Conservation (phyloP, 1,284 basidiomycete species). For the Anthracocystis setariae region DNA sequence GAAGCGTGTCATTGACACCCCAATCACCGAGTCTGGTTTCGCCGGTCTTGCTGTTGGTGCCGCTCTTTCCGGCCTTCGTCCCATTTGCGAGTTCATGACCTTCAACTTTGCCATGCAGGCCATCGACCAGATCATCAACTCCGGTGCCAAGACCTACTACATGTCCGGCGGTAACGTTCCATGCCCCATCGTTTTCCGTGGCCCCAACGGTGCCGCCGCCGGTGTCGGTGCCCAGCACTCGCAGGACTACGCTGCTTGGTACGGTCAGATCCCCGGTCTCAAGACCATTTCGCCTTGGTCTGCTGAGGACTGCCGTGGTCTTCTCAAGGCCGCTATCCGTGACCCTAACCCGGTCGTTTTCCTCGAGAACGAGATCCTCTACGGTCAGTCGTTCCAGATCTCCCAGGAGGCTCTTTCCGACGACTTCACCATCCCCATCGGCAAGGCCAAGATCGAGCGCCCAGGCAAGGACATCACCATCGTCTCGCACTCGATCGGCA, state of each 20-base stretch:
- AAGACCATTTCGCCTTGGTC: slow-evolving; percentile 98
- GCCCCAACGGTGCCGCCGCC: slow-evolving; percentile 96
- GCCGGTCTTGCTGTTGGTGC: slow-evolving; percentile 95
- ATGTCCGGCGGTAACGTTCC: slow-evolving; percentile 99
- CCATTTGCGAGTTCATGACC: slow-evolving; percentile 99
- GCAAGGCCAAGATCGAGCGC: slow-evolving; percentile 95
- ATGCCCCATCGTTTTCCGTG: slow-evolving; percentile 98
- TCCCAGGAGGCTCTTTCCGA: slow-evolving; percentile 93
- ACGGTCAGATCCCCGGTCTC: slow-evolving; percentile 92
- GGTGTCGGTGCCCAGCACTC: slow-evolving; percentile 85
- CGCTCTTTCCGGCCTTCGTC: slow-evolving; percentile 90
- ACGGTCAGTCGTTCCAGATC: slow-evolving; percentile 96
- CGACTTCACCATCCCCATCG: slow-evolving; percentile 90
- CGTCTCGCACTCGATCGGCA: slow-evolving; percentile 78
- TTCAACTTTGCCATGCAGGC: slow-evolving; percentile 76
- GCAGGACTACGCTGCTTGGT: slow-evolving; percentile 76
- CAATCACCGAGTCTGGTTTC: slow-evolving; percentile 98
- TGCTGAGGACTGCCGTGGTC: slow-evolving; percentile 96
- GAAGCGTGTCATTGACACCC: slow-evolving; percentile 90
- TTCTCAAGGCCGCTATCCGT: slow-evolving; percentile 96
- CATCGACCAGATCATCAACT: slow-evolving; percentile 99
- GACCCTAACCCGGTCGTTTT: slow-evolving; percentile 98
- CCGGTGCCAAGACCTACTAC: slow-evolving; percentile 99
- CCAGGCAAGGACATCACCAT: slow-evolving; percentile 92
- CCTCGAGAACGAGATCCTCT: slow-evolving; percentile 99